Evolutionary conservation across 2,329 filamentous ascomycete species (phyloP), one percentile per base, ranked within the genome.

Genomic region (Clarireedia hainanense): DNA sequence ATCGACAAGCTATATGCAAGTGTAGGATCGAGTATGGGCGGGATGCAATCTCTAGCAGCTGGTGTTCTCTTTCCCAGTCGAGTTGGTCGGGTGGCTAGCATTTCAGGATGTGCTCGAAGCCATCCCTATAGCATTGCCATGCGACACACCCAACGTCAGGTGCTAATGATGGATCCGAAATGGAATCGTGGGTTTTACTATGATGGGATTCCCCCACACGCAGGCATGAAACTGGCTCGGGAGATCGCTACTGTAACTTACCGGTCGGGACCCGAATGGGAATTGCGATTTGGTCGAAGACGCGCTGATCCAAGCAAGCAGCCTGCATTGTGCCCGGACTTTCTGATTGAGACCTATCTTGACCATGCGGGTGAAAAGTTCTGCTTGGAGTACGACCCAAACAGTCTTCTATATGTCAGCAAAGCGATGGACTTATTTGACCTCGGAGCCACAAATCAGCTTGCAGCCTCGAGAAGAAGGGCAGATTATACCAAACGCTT

Each of bases 401-500:
- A 99, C 73, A 96, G 91, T 67, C 75, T 97, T 40, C 77, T 99
- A 2, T 99, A 99, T 70, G 89, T 99, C 56, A 95, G 90, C 70
- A 99, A 99, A 73, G 94, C 94, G 5, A 99, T 99, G 94, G 94
- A 99, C 68, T 77, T 99, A 12, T 99, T 99, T 70, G 94, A 99
- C 66, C 80, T 99, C 0, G 91, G 94, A 24, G 75, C 76, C 48
- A 79, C 82, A 42, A 84, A 86, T 67, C 89, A 91, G 68, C 71
- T 75, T 3, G 81, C 79, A 20, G 83, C 88, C 2, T 75, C 75
- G 20, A 67, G 75, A 34, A 80, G 90, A 27, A 78, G 91, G 15
- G 75, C 78, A 14, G 76, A 81, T 54, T 83, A 86, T 48, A 74
- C 79, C 58, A 71, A 75, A 46, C 80, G 80, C 50, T 73, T 91